Evolutionary conservation across 2,329 filamentous ascomycete genomes (phyloP).

Genomic region (Sporothrix brunneoviolacea): DNA sequence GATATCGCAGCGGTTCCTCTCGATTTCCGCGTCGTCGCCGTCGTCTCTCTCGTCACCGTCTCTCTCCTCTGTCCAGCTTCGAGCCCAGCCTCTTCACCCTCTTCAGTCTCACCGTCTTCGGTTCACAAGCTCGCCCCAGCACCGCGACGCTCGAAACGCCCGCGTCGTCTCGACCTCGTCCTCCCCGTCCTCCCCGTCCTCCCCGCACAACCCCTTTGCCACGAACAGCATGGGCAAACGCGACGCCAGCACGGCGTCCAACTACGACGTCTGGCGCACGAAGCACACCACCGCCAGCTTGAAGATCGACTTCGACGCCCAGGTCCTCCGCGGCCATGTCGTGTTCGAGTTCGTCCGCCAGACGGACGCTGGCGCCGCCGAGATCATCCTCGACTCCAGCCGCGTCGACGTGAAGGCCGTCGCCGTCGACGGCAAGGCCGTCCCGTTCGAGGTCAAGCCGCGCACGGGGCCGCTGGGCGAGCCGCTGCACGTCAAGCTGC

Average conservation of each 20-base stretch:
- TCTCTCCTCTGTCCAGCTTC: background rate
- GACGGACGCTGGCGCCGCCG: constrained; percentile 42
- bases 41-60: background rate
- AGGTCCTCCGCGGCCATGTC: constrained; percentile 71
- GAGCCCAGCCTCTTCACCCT: background rate
- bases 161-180: background rate
- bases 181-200: background rate
- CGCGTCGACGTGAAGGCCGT: constrained; percentile 68
- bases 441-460: constrained; percentile 62
- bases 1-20: constrained; percentile 2
- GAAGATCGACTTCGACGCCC: constrained; percentile 74
- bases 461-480: constrained; percentile 68
- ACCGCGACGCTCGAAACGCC: background rate
- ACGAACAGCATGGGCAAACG: constrained; percentile 31
- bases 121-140: background rate
- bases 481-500: constrained; percentile 59
- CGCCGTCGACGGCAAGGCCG: constrained; percentile 57
- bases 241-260: constrained; percentile 86
- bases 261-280: constrained; percentile 83
- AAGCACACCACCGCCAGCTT: constrained; percentile 77
- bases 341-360: constrained; percentile 69
- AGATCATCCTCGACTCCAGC: constrained; percentile 85
- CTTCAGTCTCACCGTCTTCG: background rate
- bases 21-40: background rate
- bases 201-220: constrained; percentile 5